A percentile compares a stretch with the other conserved stretches of the same genome.
Conservation (phyloP, 805 yeast genomes). For the Yarrowia keelungensis region DNA sequence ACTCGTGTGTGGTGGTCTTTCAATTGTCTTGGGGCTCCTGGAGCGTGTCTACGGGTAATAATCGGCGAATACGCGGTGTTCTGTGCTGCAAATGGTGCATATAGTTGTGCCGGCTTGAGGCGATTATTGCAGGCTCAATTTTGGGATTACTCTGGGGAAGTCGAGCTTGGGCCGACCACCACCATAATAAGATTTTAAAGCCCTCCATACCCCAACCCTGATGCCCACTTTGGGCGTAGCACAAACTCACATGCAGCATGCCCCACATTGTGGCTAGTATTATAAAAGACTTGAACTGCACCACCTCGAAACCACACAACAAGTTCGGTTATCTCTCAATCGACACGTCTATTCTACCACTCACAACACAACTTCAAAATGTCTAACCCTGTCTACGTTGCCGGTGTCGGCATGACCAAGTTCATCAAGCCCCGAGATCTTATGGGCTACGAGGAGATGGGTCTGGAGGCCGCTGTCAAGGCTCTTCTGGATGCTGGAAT, state of each 20-base stretch:
- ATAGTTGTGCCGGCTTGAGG: conserved; percentile 23
- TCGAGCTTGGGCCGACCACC: conserved; percentile 25
- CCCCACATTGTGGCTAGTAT: conserved; percentile 38
- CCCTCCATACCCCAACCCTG: conserved; percentile 9
- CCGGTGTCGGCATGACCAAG: conserved; percentile 47
- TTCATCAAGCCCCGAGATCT: conserved; percentile 45
- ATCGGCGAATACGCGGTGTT: neutral
- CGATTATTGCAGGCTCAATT: conserved; percentile 13
- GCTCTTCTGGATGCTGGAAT: conserved; percentile 45
- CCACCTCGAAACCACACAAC: neutral
- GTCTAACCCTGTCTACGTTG: conserved; percentile 42
- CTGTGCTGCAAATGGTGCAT: neutral
- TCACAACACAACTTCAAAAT: conserved; percentile 9
- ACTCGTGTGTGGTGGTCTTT: too few species aligned
- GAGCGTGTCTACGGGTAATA: neutral
- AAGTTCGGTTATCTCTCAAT: neutral
- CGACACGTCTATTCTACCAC: neutral
- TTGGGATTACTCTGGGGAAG: conserved; percentile 34
- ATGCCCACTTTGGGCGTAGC: neutral
- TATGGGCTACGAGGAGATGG: conserved; percentile 45
- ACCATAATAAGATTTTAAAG: conserved; percentile 27
- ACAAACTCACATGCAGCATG: conserved; percentile 33
- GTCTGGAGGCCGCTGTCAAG: conserved; percentile 45
- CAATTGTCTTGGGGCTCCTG: too few species aligned
- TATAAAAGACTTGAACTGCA: conserved; percentile 15